Evolutionary conservation across 495 filamentous ascomycete genomes (phyloP).

Genomic region (Neurospora discreta): DNA sequence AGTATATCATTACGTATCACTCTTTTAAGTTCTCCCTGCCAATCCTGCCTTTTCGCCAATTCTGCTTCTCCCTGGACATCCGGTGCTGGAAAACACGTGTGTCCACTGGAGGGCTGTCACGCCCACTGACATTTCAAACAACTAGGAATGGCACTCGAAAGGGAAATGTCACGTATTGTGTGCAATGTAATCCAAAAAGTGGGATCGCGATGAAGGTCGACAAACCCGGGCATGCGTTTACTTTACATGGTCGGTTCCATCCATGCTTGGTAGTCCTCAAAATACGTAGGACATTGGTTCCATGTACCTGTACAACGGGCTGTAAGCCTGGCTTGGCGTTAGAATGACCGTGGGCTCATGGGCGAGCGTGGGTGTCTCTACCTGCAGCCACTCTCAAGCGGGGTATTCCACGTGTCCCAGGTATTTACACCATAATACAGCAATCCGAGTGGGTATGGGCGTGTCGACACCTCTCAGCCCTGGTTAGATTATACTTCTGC

Average conservation of each 20-base stretch:
- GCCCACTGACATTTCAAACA: not conserved
- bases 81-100: not conserved
- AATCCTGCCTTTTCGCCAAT: not conserved
- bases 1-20: not conserved
- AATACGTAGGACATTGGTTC: not conserved
- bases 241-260: too few species aligned
- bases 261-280: too few species aligned
- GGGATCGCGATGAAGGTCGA: not conserved
- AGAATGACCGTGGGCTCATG: not conserved
- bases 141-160: not conserved
- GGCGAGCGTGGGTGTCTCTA: not conserved
- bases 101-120: not conserved
- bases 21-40: not conserved
- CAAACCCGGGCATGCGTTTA: too few species aligned
- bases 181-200: not conserved
- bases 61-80: not conserved
- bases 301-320: not conserved
- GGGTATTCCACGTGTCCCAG: not conserved
- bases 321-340: not conserved
- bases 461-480: not conserved
- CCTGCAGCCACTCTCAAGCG: not conserved
- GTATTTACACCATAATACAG: not conserved
- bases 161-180: not conserved
- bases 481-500: not conserved
- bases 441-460: not conserved